A percentile compares a stretch with the other conserved stretches of the same genome.
Evolutionary conservation across 2,329 filamentous ascomycete genomes (phyloP).

Genomic region (Chaetothyriales sp.): DNA sequence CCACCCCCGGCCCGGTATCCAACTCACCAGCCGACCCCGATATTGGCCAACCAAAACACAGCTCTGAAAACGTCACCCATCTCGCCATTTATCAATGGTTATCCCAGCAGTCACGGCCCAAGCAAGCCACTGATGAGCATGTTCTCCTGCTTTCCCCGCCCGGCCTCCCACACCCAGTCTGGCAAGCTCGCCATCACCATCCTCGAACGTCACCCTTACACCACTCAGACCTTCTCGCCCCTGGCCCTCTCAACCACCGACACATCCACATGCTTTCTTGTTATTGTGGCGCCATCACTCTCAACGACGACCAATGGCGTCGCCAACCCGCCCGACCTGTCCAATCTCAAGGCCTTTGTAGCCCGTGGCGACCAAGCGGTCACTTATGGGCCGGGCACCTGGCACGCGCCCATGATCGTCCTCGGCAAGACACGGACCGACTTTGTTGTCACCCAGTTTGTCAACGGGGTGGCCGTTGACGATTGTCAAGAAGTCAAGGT

Average conservation of each 20-base stretch:
- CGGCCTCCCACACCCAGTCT: slow-evolving; percentile 5
- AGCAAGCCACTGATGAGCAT: slow-evolving; percentile 58
- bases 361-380: slow-evolving; percentile 67
- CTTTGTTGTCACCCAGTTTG: slow-evolving; percentile 81
- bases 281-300: slow-evolving; percentile 72
- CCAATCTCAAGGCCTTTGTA: slow-evolving; percentile 58
- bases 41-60: slow-evolving; percentile 67
- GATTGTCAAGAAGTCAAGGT: slow-evolving; percentile 52
- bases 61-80: slow-evolving; percentile 77
- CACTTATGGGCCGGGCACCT: slow-evolving; percentile 81
- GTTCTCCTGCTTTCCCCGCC: slow-evolving; percentile 66
- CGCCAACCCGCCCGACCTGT: slow-evolving; percentile 52
- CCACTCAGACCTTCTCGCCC: slow-evolving; percentile 83
- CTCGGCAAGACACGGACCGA: slow-evolving; percentile 57
- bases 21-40: slow-evolving; percentile 33
- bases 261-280: slow-evolving; percentile 45
- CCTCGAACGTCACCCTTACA: slow-evolving; percentile 84
- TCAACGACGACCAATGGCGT: slow-evolving; percentile 26
- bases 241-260: slow-evolving; percentile 29
- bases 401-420: slow-evolving; percentile 93
- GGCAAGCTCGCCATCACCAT: slow-evolving; percentile 51
- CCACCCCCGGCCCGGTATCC: slow-evolving; percentile 21
- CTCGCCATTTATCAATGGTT: slow-evolving; percentile 57
- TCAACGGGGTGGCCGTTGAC: slow-evolving; percentile 64
- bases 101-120: slow-evolving; percentile 41